Conservation (phyloP, 2,329 filamentous ascomycete species). For the Alternaria incomplexa region DNA sequence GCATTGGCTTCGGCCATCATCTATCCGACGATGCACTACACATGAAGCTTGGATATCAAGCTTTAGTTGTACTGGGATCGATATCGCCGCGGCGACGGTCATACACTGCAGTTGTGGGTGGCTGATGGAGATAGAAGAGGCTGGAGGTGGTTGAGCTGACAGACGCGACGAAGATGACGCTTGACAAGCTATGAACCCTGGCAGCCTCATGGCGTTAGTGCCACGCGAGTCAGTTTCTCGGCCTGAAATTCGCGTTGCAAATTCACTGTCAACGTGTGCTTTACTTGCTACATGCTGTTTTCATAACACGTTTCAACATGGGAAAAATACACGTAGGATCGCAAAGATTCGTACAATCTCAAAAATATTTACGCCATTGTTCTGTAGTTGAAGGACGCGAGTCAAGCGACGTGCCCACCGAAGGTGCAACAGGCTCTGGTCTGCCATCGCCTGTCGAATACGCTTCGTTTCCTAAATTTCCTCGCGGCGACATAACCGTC, state of each 20-base stretch:
- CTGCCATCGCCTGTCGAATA: neutral
- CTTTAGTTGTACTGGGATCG: neutral
- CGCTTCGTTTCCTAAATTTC: neutral
- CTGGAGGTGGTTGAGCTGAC: neutral
- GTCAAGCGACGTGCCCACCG: neutral
- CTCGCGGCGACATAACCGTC: neutral
- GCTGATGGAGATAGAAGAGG: neutral
- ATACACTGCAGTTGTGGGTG: neutral
- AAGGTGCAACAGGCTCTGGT: neutral
- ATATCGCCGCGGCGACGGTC: neutral
- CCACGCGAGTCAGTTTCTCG: neutral
- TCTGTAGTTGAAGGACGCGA: neutral
- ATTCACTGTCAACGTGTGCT: neutral
- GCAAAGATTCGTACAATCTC: neutral
- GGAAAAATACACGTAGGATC: neutral
- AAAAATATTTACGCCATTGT: slow-evolving; percentile 26
- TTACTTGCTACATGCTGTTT: neutral
- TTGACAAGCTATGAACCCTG: neutral
- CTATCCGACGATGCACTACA: neutral
- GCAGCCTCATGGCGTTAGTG: neutral
- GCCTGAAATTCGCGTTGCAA: neutral
- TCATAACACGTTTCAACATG: neutral
- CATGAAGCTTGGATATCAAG: neutral
- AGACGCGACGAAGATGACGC: neutral
- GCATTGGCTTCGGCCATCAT: slow-evolving; percentile 22